A percentile compares a stretch with the other conserved stretches of the same genome.
These are phyloP conservation scores for Debaryomyces sp. DNA, from an alignment of 1,139 yeast genomes.

Conservation along the genomic window DNA sequence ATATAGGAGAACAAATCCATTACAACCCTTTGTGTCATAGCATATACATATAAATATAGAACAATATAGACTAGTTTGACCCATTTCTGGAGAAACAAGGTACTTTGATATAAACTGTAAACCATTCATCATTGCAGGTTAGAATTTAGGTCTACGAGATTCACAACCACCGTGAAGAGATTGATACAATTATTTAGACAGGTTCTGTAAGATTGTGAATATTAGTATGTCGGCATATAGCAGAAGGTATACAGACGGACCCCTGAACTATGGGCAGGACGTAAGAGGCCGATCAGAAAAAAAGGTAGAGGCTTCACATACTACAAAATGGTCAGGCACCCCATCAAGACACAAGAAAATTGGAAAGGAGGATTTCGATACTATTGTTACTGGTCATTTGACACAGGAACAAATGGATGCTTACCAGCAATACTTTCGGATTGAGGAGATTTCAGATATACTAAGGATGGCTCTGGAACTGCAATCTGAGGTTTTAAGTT, in stretches of 20 bases:
- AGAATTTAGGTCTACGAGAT: not conserved
- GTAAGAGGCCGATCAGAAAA: constrained; percentile 10
- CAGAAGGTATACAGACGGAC: constrained; percentile 10
- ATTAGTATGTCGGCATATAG: constrained; percentile 11
- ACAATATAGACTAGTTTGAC: not conserved
- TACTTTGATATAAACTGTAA: not conserved
- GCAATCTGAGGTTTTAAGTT: constrained; percentile 42
- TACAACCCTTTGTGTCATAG: not conserved
- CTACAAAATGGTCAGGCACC: constrained; percentile 49
- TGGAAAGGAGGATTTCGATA: constrained; percentile 36
- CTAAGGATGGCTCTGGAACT: constrained; percentile 55
- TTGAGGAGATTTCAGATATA: constrained; percentile 68
- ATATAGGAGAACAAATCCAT: not conserved
- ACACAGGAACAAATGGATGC: constrained; percentile 89
- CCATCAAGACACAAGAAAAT: constrained; percentile 35
- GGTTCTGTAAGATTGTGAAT: not conserved
- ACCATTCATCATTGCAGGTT: not conserved
- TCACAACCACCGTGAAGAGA: constrained; percentile 2
- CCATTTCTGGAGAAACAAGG: not conserved
- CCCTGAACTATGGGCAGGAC: constrained; percentile 1
- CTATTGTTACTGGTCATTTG: constrained; percentile 53
- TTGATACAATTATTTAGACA: not conserved
- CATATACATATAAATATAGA: not conserved
- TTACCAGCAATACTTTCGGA: constrained; percentile 71
- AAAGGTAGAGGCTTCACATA: constrained; percentile 7